Evolutionary conservation across 1,139 yeast genomes (phyloP).

Genomic region (Yamadazyma sp.): DNA sequence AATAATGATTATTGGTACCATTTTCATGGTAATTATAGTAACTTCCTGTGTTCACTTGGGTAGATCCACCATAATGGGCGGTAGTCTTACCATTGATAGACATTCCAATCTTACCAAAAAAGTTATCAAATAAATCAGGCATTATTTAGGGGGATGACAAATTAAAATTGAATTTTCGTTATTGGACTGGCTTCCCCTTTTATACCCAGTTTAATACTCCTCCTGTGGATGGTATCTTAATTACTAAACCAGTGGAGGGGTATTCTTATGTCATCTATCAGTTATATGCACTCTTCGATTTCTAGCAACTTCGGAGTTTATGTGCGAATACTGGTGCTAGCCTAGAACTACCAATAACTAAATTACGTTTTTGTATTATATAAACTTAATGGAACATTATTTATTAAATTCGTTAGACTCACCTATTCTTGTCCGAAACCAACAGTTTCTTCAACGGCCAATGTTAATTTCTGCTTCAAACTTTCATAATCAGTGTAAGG

Average conservation of each 20-base stretch:
- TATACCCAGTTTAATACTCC: background rate
- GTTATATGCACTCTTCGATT: background rate
- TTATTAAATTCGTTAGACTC: conserved; percentile 1
- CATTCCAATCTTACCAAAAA: conserved; percentile 32
- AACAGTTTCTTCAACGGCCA: conserved; percentile 92
- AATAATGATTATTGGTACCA: conserved; percentile 39
- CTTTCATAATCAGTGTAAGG: conserved; percentile 75
- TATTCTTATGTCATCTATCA: too few relatives aligned
- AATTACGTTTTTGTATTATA: conserved; percentile 1
- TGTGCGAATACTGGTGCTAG: too few relatives aligned
- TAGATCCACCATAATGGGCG: conserved; percentile 27
- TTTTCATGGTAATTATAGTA: conserved; percentile 38
- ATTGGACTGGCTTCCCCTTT: conserved; percentile 2
- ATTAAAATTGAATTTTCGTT: background rate
- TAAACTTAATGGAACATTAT: background rate
- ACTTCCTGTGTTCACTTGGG: conserved; percentile 40
- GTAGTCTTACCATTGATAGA: conserved; percentile 36
- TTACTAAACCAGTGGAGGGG: too few relatives aligned
- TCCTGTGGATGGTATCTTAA: too few relatives aligned
- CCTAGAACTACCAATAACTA: too few relatives aligned
- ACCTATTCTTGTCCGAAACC: conserved; percentile 91
- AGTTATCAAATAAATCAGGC: conserved; percentile 47
- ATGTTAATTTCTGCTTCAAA: conserved; percentile 74
- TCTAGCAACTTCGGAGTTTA: conserved; percentile 1
- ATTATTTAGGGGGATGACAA: conserved; percentile 18